These are phyloP conservation scores for Planoprotostelium fungivorum DNA, from an alignment of 78 protist species.

Conservation along the genomic window DNA sequence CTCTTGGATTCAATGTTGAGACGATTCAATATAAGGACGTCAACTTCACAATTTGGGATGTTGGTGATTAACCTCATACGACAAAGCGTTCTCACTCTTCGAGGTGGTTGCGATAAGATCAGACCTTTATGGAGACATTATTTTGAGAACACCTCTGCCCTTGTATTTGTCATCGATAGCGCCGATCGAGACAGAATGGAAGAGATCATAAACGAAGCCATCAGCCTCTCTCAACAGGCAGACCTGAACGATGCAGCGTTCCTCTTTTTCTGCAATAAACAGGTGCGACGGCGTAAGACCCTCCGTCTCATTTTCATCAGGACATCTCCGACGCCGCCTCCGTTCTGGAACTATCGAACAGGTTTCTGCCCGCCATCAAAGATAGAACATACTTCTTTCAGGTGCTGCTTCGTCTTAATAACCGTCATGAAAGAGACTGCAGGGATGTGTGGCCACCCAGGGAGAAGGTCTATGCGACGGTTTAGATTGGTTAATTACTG, in stretches of 20 bases:
- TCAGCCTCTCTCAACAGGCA: too few relatives aligned
- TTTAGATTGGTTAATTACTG: constrained; percentile 70
- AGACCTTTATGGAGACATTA: constrained; percentile 64
- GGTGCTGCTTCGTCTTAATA: too few relatives aligned
- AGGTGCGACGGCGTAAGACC: too few relatives aligned
- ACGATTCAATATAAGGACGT: constrained; percentile 5
- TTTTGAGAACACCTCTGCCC: constrained; percentile 36
- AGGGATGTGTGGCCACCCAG: constrained; percentile 33
- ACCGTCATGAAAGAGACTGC: too few relatives aligned
- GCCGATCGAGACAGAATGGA: constrained; percentile 61
- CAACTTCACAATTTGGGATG: not conserved
- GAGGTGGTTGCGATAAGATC: constrained; percentile 16
- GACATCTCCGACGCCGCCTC: too few relatives aligned
- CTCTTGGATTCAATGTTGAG: constrained; percentile 66
- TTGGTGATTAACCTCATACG: not conserved
- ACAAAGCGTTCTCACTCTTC: not conserved
- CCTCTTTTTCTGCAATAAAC: too few relatives aligned
- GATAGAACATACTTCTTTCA: too few relatives aligned
- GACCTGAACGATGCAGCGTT: too few relatives aligned
- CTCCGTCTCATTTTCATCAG: too few relatives aligned
- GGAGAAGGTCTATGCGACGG: constrained; percentile 75
- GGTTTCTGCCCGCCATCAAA: too few relatives aligned
- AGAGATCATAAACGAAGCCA: constrained; percentile 55
- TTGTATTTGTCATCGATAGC: constrained; percentile 62
- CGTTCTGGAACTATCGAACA: too few relatives aligned